Conservation (phyloP, 1,139 yeast genomes). For the Pichiaceae sp. region DNA sequence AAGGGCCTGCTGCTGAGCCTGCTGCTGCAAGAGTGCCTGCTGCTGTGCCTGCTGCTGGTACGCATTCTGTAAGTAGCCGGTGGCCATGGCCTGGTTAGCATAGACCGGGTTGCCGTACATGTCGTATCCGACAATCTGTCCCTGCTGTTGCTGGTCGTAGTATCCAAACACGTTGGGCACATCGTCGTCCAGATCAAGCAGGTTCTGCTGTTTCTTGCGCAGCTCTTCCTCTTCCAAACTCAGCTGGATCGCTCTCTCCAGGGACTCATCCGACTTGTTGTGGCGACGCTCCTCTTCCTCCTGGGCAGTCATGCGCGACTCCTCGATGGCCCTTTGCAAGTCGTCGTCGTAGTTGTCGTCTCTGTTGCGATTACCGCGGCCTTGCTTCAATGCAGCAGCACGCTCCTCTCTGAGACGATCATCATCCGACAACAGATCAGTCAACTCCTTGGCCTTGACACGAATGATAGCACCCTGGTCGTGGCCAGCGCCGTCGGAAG, state of each 20-base stretch:
- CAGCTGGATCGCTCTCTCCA: constrained; percentile 73
- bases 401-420: constrained; percentile 78
- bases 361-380: neutral
- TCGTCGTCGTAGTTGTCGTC: constrained; percentile 64
- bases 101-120: constrained; percentile 74
- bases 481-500: constrained; percentile 65
- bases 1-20: constrained; percentile 19
- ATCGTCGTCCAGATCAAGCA: constrained; percentile 45
- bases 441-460: constrained; percentile 87
- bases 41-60: constrained; percentile 31
- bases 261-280: constrained; percentile 55
- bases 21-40: constrained; percentile 20
- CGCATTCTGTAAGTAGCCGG: constrained; percentile 42
- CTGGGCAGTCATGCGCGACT: constrained; percentile 75
- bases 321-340: constrained; percentile 73
- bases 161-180: constrained; percentile 20
- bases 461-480: constrained; percentile 91
- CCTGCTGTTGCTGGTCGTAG: constrained; percentile 17
- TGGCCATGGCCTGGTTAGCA: constrained; percentile 37
- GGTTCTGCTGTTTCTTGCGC: constrained; percentile 45
- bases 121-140: constrained; percentile 39
- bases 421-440: constrained; percentile 70
- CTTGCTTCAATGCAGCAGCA: constrained; percentile 31
- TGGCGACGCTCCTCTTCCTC: constrained; percentile 72
- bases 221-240: constrained; percentile 85